Evolutionary conservation across 441 rosid species (phyloP).

Genomic region (Omphalea diandra): DNA sequence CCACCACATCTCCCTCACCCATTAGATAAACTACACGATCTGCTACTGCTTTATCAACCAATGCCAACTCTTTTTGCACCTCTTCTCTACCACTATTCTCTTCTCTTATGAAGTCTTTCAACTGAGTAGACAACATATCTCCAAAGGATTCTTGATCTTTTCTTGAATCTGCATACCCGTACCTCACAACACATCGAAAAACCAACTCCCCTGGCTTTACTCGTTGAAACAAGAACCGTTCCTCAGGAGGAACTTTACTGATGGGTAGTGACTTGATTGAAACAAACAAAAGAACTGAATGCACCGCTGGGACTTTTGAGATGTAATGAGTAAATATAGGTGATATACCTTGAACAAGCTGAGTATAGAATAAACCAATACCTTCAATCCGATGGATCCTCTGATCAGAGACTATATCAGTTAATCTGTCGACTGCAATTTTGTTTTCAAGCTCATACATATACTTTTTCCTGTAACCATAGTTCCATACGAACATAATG

Average conservation of each 20-base stretch:
- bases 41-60: conserved; percentile 16
- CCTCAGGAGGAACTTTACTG: conserved; percentile 6
- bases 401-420: conserved; percentile 11
- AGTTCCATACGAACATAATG: conserved; percentile 33
- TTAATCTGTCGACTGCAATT: conserved; percentile 18
- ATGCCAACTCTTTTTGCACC: neutral
- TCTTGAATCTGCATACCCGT: conserved; percentile 18
- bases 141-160: conserved; percentile 12
- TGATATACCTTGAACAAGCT: conserved; percentile 28
- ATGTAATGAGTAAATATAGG: conserved; percentile 29
- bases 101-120: conserved; percentile 17
- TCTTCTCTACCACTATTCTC: neutral
- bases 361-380: conserved; percentile 27
- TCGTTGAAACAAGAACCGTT: conserved; percentile 28
- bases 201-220: conserved; percentile 12
- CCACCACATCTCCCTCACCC: conserved; percentile 24
- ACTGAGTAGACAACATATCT: conserved; percentile 5
- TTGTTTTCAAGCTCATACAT: conserved; percentile 29
- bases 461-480: conserved; percentile 27
- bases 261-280: conserved; percentile 17
- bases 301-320: conserved; percentile 23
- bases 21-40: conserved; percentile 23
- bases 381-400: conserved; percentile 20
- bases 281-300: conserved; percentile 28
- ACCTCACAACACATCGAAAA: conserved; percentile 22